These are phyloP conservation scores for Rehmannia glutinosa DNA, from an alignment of 257 asterid genomes.

Conservation along the genomic window DNA sequence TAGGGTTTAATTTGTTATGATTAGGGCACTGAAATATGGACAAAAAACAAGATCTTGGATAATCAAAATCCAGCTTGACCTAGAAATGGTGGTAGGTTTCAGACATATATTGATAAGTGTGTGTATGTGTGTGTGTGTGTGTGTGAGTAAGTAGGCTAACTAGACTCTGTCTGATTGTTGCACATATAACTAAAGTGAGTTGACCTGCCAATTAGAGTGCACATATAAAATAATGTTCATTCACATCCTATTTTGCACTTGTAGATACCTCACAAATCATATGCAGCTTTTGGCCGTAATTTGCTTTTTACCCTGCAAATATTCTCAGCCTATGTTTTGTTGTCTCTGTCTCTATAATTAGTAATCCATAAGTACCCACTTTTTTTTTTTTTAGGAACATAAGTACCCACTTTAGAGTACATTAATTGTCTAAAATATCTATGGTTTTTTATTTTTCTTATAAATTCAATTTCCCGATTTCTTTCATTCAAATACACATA, in stretches of 20 bases:
- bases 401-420: too few species aligned
- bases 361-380: neutral
- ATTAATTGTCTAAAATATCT: too few species aligned
- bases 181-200: slow-evolving; percentile 25
- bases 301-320: neutral
- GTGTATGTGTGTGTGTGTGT: neutral
- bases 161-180: slow-evolving; percentile 10
- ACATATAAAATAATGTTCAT: slow-evolving; percentile 21
- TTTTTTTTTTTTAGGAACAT: too few species aligned
- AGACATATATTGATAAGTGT: too few species aligned
- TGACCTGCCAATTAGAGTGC: slow-evolving; percentile 69
- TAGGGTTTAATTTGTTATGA: slow-evolving; percentile 7
- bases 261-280: slow-evolving; percentile 13
- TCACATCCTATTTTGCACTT: slow-evolving; percentile 26
- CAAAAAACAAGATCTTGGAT: slow-evolving; percentile 21
- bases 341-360: slow-evolving; percentile 8
- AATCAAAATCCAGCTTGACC: slow-evolving; percentile 20
- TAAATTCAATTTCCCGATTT: too few species aligned
- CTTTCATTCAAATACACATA: too few species aligned
- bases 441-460: too few species aligned
- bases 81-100: neutral
- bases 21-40: slow-evolving; percentile 47
- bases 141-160: neutral
- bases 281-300: slow-evolving; percentile 32
- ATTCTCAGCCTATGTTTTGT: slow-evolving; percentile 16